Base-by-base conservation (phyloP, 2,329 filamentous ascomycete species). In the Trichocomaceae sp. region DNA sequence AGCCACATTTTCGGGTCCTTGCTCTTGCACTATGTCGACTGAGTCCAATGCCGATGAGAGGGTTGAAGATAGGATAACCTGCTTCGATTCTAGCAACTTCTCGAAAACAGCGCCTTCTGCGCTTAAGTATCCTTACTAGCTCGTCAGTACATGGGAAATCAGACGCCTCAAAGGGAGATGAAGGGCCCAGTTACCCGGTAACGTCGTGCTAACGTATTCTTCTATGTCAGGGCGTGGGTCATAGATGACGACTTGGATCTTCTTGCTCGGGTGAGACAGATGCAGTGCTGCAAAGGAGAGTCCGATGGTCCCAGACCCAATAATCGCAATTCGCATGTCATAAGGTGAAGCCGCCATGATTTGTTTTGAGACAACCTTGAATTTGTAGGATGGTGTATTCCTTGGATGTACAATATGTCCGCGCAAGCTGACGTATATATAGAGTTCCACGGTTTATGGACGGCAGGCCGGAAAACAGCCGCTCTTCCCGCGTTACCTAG, bases 1-100 rank as follows among this genome's bases (percentile, higher is more conserved):
- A 0, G 68, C 54, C 0, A 74, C 59, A 49, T 76, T 75, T 61
- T 84, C 81, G 0, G 81, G 80, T 0, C 79, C 79, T 66, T 82
- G 80, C 66, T 84, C 82, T 65, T 84, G 81, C 42, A 84, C 69
- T 49, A 83, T 79, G 42, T 74, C 68, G 1, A 79, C 79, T 53
- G 65, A 57, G 20, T 63, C 50, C 9, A 81, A 72, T 10, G 79
- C 80, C 2, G 71, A 59, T n/a, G 58, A 50, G 9, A 70, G 57
- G 2, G 67, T 66, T 6, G 62, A 59, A 44, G 69, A 66, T 53
- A 75, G 64, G 9, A 57, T 62, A n/a, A 82, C 67, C 2, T 35
- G 52, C 19, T 54, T 57, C 41, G 37, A 53, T 13, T 26, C 59
- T 13, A 57, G 58, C 57, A 47, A 46, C 54, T 19, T 57, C 58